phyloP scores from a whole-genome alignment of 306 rosid species.

The Lathyrus tuberosus region DNA sequence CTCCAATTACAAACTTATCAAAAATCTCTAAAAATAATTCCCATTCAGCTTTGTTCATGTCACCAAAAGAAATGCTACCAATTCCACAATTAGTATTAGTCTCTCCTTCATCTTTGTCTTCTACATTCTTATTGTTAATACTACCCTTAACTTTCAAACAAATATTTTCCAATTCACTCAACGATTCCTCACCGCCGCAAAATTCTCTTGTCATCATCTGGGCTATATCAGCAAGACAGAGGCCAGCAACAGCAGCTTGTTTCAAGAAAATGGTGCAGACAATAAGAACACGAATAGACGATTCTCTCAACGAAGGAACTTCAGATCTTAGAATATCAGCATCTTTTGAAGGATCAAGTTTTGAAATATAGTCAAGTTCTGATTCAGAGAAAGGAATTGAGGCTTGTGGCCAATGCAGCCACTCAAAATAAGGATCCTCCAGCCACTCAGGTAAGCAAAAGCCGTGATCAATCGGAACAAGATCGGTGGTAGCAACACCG shows the following conservation, averaged over 20 bases:
- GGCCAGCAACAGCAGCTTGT: conserved; percentile 66
- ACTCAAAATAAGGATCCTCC: conserved; percentile 93
- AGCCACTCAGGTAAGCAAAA: conserved; percentile 94
- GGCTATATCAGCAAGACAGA: conserved; percentile 78
- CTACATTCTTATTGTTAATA: conserved; percentile 28
- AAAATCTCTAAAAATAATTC: conserved; percentile 63
- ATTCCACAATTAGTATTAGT: conserved; percentile 35
- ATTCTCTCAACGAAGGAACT: conserved; percentile 68
- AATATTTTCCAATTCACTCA: conserved; percentile 62
- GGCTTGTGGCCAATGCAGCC: conserved; percentile 99
- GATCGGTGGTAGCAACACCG: conserved; percentile 54
- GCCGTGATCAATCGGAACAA: conserved; percentile 94
- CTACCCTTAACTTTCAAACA: conserved; percentile 60
- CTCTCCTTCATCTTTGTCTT: conserved; percentile 34
- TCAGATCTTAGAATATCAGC: conserved; percentile 67
- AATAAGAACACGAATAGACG: conserved; percentile 72
- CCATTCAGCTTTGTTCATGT: conserved; percentile 69
- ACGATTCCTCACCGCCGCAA: conserved; percentile 51
- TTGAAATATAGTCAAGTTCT: conserved; percentile 70
- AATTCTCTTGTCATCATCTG: conserved; percentile 77
- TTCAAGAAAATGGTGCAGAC: conserved; percentile 83
- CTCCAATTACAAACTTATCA: conserved; percentile 51
- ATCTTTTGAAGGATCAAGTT: conserved; percentile 78
- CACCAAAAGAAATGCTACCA: conserved; percentile 64
- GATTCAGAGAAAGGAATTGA: conserved; percentile 72